Conservation (phyloP, 2,329 filamentous ascomycete genomes). For the Fusarium buharicum region DNA sequence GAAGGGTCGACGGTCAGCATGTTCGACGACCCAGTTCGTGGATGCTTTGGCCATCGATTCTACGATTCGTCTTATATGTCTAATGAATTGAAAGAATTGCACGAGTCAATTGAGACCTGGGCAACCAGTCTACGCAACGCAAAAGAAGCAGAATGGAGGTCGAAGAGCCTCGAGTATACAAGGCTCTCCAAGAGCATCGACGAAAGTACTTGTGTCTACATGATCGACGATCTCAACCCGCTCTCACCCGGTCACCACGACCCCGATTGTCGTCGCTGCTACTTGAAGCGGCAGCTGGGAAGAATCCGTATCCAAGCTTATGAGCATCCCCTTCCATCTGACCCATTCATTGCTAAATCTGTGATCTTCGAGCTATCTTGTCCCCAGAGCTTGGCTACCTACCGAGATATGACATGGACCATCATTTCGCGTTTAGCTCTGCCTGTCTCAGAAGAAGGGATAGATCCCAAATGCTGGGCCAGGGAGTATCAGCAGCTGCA, state of each 20-base stretch:
- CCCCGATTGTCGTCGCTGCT: constrained; percentile 51
- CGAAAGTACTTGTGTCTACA: constrained; percentile 47
- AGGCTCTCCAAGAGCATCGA: constrained; percentile 47
- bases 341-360: constrained; percentile 46
- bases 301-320: constrained; percentile 52
- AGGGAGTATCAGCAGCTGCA: constrained; percentile 41
- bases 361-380: constrained; percentile 56
- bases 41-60: constrained; percentile 45
- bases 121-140: constrained; percentile 26
- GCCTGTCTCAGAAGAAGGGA: constrained; percentile 22
- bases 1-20: constrained; percentile 26
- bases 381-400: constrained; percentile 49
- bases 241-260: constrained; percentile 38
- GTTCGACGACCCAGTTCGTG: constrained; percentile 39
- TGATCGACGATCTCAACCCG: constrained; percentile 34
- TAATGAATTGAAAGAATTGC: constrained; percentile 22
- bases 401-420: constrained; percentile 56
- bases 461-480: constrained; percentile 40
- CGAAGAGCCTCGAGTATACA: constrained; percentile 47
- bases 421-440: constrained; percentile 49
- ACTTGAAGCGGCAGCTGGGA: constrained; percentile 41
- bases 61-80: constrained; percentile 41
- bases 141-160: constrained; percentile 51
- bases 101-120: constrained; percentile 39
- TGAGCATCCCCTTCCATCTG: constrained; percentile 54